Conservation (phyloP, 768 basidiomycete genomes). For the Pleurotus eryngii region DNA sequence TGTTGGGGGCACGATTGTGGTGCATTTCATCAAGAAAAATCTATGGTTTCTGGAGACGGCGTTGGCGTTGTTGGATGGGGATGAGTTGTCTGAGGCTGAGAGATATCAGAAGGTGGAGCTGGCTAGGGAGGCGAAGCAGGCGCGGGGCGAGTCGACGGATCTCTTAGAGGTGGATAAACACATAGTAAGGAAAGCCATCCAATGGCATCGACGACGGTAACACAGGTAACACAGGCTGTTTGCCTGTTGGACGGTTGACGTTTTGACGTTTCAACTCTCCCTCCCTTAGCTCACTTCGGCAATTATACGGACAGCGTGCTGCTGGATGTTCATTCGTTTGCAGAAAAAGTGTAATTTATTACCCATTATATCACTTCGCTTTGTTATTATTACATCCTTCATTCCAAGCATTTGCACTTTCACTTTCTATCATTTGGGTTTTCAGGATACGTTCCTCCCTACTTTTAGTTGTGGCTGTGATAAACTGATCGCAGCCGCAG, state of each 20-base stretch:
- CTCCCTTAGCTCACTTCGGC: too few relatives aligned
- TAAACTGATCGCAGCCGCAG: too few relatives aligned
- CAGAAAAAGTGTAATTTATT: neutral
- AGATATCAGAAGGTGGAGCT: constrained; percentile 27
- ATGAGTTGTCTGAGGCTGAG: constrained; percentile 61
- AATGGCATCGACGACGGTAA: constrained; percentile 3
- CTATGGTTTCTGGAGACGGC: constrained; percentile 97
- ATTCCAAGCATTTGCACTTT: neutral
- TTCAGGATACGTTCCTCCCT: too few relatives aligned
- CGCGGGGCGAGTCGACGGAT: constrained; percentile 14
- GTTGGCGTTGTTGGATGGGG: constrained; percentile 79
- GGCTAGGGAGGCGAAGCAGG: constrained; percentile 11
- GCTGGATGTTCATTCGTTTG: neutral
- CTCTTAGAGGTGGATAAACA: neutral
- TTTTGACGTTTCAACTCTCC: too few relatives aligned
- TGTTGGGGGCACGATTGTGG: constrained; percentile 90
- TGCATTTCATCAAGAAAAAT: constrained; percentile 96
- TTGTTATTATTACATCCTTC: neutral
- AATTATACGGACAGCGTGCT: too few relatives aligned
- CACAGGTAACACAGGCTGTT: neutral
- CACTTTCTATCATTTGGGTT: too few relatives aligned
- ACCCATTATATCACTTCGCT: neutral
- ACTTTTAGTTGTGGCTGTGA: too few relatives aligned
- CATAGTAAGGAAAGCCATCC: neutral
- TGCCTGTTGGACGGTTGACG: neutral